These are phyloP conservation scores for Pleurotus tuber-regium DNA, from an alignment of 768 basidiomycete genomes.

Conservation along the genomic window DNA sequence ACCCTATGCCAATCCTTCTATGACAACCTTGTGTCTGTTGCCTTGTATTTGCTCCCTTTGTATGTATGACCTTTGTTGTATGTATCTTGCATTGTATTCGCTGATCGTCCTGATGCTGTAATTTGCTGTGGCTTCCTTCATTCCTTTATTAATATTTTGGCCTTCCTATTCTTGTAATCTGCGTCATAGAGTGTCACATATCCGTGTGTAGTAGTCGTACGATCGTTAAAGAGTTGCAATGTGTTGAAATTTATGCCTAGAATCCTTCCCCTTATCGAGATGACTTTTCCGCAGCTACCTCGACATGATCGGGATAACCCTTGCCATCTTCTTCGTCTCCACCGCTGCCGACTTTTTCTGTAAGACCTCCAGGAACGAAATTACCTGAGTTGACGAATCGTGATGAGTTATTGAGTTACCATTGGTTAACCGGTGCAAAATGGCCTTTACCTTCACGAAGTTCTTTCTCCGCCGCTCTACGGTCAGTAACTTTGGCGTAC, in stretches of 20 bases:
- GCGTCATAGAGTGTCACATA: no score
- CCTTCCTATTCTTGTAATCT: no score
- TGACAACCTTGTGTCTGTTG: no score
- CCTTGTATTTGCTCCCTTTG: no score
- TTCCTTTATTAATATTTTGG: no score
- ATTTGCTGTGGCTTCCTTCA: no score
- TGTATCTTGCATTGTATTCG: no score
- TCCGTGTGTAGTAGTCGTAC: no score
- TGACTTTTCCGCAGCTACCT: background rate
- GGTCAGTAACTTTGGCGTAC: slow-evolving; percentile 35
- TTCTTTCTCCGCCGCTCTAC: slow-evolving; percentile 32
- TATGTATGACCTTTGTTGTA: no score
- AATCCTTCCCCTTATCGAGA: background rate
- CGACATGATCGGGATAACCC: background rate
- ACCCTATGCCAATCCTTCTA: no score
- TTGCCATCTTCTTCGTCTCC: slow-evolving; percentile 13
- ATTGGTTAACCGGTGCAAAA: slow-evolving; percentile 22
- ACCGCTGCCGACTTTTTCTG: slow-evolving; percentile 17
- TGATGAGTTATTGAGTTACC: slow-evolving; percentile 8
- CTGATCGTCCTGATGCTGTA: no score
- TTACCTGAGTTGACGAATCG: slow-evolving; percentile 21
- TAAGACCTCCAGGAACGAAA: slow-evolving; percentile 26
- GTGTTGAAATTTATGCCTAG: background rate
- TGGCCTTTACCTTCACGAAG: slow-evolving; percentile 33
- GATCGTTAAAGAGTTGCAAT: no score